Conservation (phyloP, 106 monocot genomes). For the Apostasia shenzhenica region DNA sequence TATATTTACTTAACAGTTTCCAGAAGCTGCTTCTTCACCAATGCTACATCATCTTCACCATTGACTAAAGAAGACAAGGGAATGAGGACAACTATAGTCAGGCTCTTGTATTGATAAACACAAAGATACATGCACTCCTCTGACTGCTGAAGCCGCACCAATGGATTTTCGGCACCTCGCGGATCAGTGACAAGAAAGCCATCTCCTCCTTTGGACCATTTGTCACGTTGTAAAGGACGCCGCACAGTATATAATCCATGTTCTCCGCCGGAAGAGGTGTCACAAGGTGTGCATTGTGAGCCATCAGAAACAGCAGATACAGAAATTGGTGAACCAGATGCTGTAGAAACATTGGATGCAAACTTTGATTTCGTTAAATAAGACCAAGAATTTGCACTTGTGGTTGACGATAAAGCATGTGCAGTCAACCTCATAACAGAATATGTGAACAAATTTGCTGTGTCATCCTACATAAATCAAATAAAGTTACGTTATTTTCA, state of each 20-base stretch:
- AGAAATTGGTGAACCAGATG: conserved; percentile 21
- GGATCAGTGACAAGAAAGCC: conserved; percentile 68
- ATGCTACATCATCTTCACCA: conserved; percentile 51
- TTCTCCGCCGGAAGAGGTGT: conserved; percentile 43
- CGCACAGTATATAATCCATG: conserved; percentile 19
- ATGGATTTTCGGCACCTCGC: conserved; percentile 38
- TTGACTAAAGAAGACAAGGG: conserved; percentile 59
- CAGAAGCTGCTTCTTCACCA: conserved; percentile 66
- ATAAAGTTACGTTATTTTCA: not conserved
- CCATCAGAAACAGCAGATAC: conserved; percentile 15
- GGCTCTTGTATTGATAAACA: conserved; percentile 69
- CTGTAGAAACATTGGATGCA: conserved; percentile 24
- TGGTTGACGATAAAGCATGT: conserved; percentile 59
- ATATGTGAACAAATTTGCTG: conserved; percentile 65
- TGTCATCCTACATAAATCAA: conserved; percentile 57
- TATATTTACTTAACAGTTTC: conserved; percentile 69
- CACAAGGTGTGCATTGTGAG: conserved; percentile 31
- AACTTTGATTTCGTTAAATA: conserved; percentile 62
- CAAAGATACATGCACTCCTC: conserved; percentile 63
- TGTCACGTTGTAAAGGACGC: conserved; percentile 72
- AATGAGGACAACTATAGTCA: conserved; percentile 78
- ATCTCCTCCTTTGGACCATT: conserved; percentile 86
- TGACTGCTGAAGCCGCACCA: conserved; percentile 49
- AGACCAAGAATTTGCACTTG: conserved; percentile 56
- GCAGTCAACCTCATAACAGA: conserved; percentile 82